Evolutionary conservation across 2,329 filamentous ascomycete species (phyloP), one percentile per base, ranked within the genome.

Genomic region (Cladobotryum protrusum): DNA sequence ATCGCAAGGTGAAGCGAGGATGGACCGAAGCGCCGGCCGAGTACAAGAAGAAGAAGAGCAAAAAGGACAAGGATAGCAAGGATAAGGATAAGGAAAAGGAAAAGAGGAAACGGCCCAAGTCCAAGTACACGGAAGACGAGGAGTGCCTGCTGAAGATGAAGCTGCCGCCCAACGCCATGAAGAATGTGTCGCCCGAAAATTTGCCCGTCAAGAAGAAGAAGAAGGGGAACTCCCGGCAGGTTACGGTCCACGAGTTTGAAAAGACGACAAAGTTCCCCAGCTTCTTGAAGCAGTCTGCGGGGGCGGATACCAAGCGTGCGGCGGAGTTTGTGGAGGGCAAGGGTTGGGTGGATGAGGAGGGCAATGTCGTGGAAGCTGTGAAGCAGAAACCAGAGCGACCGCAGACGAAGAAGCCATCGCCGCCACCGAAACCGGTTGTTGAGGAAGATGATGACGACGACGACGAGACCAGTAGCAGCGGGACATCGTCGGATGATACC

Each of bases 131-230:
- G 1, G 86, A 89, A 39, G 81, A 82, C 52, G 78, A 85, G 19
- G 91, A 96, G 68, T 86, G 91, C 57, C 72, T 96, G 14, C 89
- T 97, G 71, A 92, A 90, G 68, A 87, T 88, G 2, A 82, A 83
- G 49, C 64, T 96, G 32, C 81, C 84, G 1, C 63, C 72, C 7
- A 71, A 71, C 48, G 65, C 66, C 14, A 68, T 72, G 46, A 69
- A 71, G 40, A 73, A 75, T 47, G 55, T 69, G 12, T 58, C 64
- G 2, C 69, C 72, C 29, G 69, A 69, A 3, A 67, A 73, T n/a
- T 35, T 52, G 20, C 34, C 9, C 7, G 65, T 65, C 17, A 65
- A 70, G n/a, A 75, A 76, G 57, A 76, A 77, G 63, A 79, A 81
- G 59, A 76, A 77, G 42, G 75, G 65, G 48, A 63, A 61, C 47